These are phyloP conservation scores for Punica granatum DNA, from an alignment of 345 rosid genomes.

Conservation along the genomic window DNA sequence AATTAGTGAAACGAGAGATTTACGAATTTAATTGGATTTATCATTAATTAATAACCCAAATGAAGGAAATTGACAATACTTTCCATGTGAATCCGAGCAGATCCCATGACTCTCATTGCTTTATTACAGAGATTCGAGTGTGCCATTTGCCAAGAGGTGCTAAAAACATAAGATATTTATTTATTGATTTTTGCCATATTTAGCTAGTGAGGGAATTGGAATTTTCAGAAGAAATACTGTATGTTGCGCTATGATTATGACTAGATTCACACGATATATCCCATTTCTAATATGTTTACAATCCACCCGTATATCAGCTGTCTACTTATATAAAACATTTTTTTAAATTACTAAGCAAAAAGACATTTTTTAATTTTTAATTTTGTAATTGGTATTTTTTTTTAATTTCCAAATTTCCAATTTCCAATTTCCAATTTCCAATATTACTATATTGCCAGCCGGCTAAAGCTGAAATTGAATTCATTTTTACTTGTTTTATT, in stretches of 20 bases:
- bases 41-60: no score
- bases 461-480: no score
- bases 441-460: no score
- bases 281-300: neutral
- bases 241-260: neutral
- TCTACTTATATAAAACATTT: no score
- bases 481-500: no score
- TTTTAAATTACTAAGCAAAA: no score
- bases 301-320: neutral
- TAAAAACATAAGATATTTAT: neutral
- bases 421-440: no score
- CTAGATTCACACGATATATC: neutral
- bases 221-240: neutral
- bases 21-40: neutral
- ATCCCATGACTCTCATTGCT: neutral
- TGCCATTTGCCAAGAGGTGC: no score
- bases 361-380: no score
- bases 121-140: neutral
- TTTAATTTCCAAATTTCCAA: no score
- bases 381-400: no score
- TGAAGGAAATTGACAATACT: neutral
- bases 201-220: neutral
- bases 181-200: neutral
- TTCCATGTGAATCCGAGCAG: neutral
- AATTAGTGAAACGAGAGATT: no score